phyloP scores from a whole-genome alignment of 495 filamentous ascomycete genomes.

The Amphirosellinia nigrospora region DNA sequence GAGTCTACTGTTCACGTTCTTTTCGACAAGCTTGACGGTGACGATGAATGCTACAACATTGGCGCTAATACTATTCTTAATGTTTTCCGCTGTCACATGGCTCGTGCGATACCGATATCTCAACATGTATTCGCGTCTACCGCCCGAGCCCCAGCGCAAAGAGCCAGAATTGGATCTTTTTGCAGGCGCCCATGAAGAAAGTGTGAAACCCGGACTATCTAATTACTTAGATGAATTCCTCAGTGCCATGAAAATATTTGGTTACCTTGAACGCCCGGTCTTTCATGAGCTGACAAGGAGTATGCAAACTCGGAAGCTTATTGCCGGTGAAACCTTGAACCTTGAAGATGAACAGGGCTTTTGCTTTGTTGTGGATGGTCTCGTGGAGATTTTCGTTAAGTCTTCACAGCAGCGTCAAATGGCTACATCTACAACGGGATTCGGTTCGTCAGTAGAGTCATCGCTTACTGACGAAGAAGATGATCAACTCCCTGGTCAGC shows the following conservation, averaged over 20 bases:
- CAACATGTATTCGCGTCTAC: slow-evolving; percentile 93
- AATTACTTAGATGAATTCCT: slow-evolving; percentile 98
- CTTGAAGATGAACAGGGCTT: slow-evolving; percentile 98
- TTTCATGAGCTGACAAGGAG: slow-evolving; percentile 97
- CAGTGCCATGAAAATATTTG: slow-evolving; percentile 99
- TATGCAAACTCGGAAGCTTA: slow-evolving; percentile 96
- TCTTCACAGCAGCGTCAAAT: slow-evolving; percentile 67
- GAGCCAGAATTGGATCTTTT: slow-evolving; percentile 95
- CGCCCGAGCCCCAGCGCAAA: slow-evolving; percentile 93
- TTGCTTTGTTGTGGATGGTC: slow-evolving; percentile 93
- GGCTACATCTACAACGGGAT: slow-evolving; percentile 34
- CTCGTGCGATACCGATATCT: slow-evolving; percentile 91
- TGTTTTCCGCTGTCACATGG: slow-evolving; percentile 86
- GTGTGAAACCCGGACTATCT: slow-evolving; percentile 85
- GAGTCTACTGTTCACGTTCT: slow-evolving; percentile 87
- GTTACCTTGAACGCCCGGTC: slow-evolving; percentile 92
- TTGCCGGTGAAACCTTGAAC: slow-evolving; percentile 92
- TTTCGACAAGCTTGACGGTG: slow-evolving; percentile 94
- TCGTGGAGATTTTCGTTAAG: slow-evolving; percentile 98
- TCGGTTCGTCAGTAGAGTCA: slow-evolving; percentile 35
- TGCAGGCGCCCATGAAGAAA: slow-evolving; percentile 87
- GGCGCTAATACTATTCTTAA: slow-evolving; percentile 74
- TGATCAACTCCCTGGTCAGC: slow-evolving; percentile 59
- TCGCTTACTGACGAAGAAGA: slow-evolving; percentile 74
- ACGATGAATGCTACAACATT: slow-evolving; percentile 98